Percentiles rank a stretch among this genome's conserved stretches.
phyloP scores from a whole-genome alignment of 768 basidiomycete species.

The Mrakia gelida region DNA sequence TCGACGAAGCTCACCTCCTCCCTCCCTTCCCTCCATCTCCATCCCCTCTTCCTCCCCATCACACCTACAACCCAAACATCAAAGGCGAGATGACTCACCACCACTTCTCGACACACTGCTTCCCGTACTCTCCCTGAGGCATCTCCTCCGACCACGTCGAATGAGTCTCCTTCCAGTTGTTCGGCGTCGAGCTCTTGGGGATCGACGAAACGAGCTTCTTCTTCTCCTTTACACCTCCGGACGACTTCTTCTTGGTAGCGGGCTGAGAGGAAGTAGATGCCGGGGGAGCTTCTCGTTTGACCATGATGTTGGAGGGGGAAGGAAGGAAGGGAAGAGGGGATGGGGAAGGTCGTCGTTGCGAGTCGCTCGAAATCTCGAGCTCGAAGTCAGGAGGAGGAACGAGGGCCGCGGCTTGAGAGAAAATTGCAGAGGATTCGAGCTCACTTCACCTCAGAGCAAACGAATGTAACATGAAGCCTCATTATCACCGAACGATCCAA shows the following conservation, averaged over 20 bases:
- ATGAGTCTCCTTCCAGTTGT: neutral
- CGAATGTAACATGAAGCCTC: too few relatives aligned
- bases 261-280: neutral
- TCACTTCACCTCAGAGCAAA: too few relatives aligned
- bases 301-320: neutral
- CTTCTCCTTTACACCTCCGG: neutral
- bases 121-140: neutral
- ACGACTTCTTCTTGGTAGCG: neutral
- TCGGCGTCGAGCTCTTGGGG: neutral
- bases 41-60: neutral
- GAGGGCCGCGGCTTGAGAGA: too few relatives aligned
- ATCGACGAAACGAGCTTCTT: neutral
- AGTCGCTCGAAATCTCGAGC: too few relatives aligned
- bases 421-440: too few relatives aligned
- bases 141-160: neutral
- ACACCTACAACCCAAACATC: too few relatives aligned
- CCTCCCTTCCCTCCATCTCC: neutral
- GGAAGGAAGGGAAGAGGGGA: too few relatives aligned
- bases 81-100: neutral
- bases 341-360: too few relatives aligned
- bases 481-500: too few relatives aligned
- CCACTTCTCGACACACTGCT: neutral
- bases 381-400: too few relatives aligned
- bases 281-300: neutral
- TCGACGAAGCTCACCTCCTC: neutral